Conservation (phyloP, 1,284 basidiomycete genomes). For the Ceratobasidium sp. region DNA sequence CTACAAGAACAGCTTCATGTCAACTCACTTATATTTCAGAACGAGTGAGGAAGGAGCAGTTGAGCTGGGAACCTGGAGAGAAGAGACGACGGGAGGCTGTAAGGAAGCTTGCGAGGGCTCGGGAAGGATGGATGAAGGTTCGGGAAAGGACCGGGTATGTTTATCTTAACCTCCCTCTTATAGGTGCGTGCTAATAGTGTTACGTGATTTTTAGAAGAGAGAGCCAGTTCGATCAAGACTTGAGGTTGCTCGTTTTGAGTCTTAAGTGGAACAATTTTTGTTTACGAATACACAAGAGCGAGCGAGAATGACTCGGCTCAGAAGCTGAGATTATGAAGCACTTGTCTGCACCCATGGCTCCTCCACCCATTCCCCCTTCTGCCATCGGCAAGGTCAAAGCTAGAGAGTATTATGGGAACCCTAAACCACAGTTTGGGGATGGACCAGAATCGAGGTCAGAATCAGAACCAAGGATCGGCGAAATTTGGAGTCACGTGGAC, state of each 20-base stretch:
- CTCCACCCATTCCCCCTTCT: slow-evolving; percentile 62
- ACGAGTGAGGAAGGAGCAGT: slow-evolving; percentile 78
- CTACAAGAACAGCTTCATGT: background rate
- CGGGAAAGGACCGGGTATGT: slow-evolving; percentile 83
- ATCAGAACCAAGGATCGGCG: slow-evolving; percentile 18
- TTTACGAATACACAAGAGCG: slow-evolving; percentile 74
- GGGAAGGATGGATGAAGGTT: slow-evolving; percentile 90
- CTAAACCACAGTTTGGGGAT: too few relatives aligned
- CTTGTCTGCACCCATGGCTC: slow-evolving; percentile 62
- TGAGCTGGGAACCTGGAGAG: slow-evolving; percentile 82
- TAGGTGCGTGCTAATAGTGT: slow-evolving; percentile 21
- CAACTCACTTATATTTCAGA: too few relatives aligned
- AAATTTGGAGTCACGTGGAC: too few relatives aligned
- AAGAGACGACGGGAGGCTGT: too few relatives aligned
- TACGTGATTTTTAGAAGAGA: slow-evolving; percentile 74
- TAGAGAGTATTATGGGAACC: slow-evolving; percentile 57
- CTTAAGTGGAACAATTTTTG: slow-evolving; percentile 71
- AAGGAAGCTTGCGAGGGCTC: slow-evolving; percentile 77
- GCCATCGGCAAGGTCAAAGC: too few relatives aligned
- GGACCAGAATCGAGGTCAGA: background rate
- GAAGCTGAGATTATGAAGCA: slow-evolving; percentile 78
- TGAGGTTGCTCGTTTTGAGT: slow-evolving; percentile 73
- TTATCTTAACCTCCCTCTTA: slow-evolving; percentile 36
- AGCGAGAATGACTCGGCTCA: slow-evolving; percentile 76
- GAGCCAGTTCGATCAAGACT: slow-evolving; percentile 86